phyloP scores from a whole-genome alignment of 192 early-diverging fungal species.

The Chytriomyces hyalinus region DNA sequence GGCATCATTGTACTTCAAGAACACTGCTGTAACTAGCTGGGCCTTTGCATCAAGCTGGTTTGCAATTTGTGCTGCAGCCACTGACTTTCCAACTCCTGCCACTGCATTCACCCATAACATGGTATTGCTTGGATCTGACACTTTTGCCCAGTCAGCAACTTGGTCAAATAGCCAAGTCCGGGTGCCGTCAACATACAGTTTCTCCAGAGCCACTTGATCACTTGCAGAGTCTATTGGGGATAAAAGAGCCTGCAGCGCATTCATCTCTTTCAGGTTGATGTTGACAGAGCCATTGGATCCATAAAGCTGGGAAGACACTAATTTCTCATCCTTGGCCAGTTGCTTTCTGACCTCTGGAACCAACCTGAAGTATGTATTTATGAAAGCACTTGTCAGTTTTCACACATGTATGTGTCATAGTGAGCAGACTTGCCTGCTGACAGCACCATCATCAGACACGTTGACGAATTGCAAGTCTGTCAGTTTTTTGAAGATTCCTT shows the following conservation, averaged over 20 bases:
- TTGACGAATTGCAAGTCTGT: neutral
- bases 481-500: neutral
- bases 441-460: neutral
- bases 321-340: neutral
- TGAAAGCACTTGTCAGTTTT: neutral
- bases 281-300: neutral
- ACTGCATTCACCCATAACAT: conserved; percentile 1
- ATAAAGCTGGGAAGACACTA: neutral
- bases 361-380: neutral
- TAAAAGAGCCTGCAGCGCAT: neutral
- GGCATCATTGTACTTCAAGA: conserved; percentile 5
- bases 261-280: neutral
- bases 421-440: neutral
- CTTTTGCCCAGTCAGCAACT: neutral
- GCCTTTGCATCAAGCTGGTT: neutral
- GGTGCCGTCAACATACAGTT: neutral
- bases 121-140: neutral
- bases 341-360: neutral
- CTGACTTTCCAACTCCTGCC: neutral
- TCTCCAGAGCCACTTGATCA: neutral
- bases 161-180: neutral
- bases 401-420: neutral
- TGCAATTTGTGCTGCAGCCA: neutral
- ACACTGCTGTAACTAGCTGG: conserved; percentile 1
- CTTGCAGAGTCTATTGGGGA: neutral